These are phyloP conservation scores for Aegle marmelos DNA, from an alignment of 345 rosid genomes.

Conservation along the genomic window DNA sequence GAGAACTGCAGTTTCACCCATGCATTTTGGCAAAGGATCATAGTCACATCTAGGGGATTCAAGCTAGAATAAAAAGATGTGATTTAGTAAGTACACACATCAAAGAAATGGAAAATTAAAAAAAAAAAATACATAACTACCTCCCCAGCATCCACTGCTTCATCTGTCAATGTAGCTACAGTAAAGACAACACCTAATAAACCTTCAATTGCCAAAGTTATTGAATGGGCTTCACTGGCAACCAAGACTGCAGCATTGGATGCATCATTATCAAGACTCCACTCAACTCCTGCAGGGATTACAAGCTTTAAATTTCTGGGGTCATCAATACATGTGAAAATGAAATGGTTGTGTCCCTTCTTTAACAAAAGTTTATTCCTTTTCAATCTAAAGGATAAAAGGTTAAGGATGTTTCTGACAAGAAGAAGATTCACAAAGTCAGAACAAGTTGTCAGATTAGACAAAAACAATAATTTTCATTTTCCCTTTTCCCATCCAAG, in stretches of 20 bases:
- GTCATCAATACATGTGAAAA: conserved; percentile 11
- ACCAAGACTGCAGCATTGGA: conserved; percentile 92
- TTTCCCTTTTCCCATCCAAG: not conserved
- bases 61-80: conserved; percentile 50
- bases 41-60: conserved; percentile 85
- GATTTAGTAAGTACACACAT: not conserved
- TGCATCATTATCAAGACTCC: conserved; percentile 98
- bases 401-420: not conserved
- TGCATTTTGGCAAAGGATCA: conserved; percentile 51
- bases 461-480: not conserved
- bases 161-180: conserved; percentile 93
- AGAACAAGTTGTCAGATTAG: not conserved
- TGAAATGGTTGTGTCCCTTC: not conserved
- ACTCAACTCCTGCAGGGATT: conserved; percentile 73
- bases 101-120: conserved; percentile 5
- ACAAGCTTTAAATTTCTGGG: conserved; percentile 9
- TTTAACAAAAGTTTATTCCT: not conserved
- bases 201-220: conserved; percentile 93
- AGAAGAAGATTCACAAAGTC: not conserved
- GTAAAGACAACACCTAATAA: conserved; percentile 89
- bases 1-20: conserved; percentile 71
- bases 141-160: conserved; percentile 93
- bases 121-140: conserved; percentile 36
- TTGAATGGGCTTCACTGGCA: conserved; percentile 99
- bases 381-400: not conserved